phyloP scores from a whole-genome alignment of 2,329 filamentous ascomycete genomes.

The Peltaster fructicola region DNA sequence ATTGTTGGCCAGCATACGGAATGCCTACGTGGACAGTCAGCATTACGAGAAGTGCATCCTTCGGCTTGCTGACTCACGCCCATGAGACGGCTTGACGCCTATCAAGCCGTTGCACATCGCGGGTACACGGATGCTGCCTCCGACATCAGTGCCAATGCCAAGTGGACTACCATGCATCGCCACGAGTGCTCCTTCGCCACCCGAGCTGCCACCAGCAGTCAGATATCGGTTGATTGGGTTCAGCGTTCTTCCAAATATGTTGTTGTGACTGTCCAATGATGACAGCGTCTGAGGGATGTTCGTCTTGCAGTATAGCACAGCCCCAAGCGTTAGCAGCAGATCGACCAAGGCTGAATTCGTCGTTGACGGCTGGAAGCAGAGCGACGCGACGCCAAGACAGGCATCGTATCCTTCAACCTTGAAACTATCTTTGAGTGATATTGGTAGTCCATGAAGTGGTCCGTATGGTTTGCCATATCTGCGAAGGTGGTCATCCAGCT shows the following conservation, averaged over 20 bases:
- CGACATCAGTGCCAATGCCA: constrained; percentile 37
- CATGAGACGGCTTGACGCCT: constrained; percentile 28
- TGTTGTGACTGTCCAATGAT: constrained; percentile 35
- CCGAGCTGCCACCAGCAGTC: constrained; percentile 35
- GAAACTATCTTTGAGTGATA: constrained; percentile 21
- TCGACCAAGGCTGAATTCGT: constrained; percentile 25
- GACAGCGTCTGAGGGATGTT: constrained; percentile 38
- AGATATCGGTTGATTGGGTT: constrained; percentile 31
- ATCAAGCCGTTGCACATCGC: constrained; percentile 33
- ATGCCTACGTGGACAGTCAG: too few relatives aligned
- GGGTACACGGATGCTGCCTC: constrained; percentile 35
- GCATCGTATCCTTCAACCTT: constrained; percentile 19
- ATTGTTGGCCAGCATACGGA: constrained; percentile 35
- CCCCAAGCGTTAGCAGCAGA: constrained; percentile 27
- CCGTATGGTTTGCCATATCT: constrained; percentile 23
- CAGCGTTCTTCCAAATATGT: constrained; percentile 30
- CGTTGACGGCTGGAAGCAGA: constrained; percentile 25
- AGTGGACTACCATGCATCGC: constrained; percentile 31
- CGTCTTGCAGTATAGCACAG: constrained; percentile 35
- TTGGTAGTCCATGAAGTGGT: constrained; percentile 26
- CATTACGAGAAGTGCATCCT: too few relatives aligned
- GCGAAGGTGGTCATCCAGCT: constrained; percentile 23
- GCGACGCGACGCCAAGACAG: constrained; percentile 24
- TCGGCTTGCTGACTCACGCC: too few relatives aligned
- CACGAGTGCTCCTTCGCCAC: constrained; percentile 35